These are phyloP conservation scores for Syzygium malaccense DNA, from an alignment of 441 rosid genomes.

Conservation along the genomic window DNA sequence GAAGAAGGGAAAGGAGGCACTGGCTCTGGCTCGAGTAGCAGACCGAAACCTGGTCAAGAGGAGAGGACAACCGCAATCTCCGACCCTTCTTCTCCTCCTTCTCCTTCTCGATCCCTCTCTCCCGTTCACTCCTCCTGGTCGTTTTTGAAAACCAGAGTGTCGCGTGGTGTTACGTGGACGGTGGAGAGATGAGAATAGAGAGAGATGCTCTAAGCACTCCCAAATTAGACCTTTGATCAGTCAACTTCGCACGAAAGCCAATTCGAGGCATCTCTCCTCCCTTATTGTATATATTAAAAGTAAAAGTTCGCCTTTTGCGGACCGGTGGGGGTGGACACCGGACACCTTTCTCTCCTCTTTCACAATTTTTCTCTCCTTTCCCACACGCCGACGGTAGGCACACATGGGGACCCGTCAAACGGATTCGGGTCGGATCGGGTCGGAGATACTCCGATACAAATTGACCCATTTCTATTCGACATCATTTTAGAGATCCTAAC, in stretches of 20 bases:
- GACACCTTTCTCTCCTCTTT: neutral
- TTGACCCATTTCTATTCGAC: too few relatives aligned
- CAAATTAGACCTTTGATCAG: neutral
- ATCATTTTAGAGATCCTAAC: neutral
- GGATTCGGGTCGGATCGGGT: too few relatives aligned
- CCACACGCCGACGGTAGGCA: neutral
- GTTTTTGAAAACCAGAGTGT: neutral
- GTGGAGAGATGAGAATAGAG: neutral
- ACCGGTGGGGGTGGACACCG: neutral
- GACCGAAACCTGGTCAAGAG: neutral
- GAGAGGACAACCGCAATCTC: neutral
- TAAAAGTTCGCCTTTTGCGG: neutral
- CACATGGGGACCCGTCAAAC: neutral
- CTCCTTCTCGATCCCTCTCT: neutral
- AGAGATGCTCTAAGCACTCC: neutral
- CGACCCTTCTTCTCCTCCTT: neutral
- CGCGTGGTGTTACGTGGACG: neutral
- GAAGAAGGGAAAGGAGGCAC: neutral
- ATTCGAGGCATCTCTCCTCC: neutral
- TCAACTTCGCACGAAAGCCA: neutral
- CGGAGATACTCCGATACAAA: too few relatives aligned
- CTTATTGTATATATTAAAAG: fast-evolving
- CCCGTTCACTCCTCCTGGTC: neutral
- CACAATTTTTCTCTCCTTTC: neutral
- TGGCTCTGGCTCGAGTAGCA: neutral